phyloP scores from a whole-genome alignment of 2,329 filamentous ascomycete species.

The Thelonectria discophora region DNA sequence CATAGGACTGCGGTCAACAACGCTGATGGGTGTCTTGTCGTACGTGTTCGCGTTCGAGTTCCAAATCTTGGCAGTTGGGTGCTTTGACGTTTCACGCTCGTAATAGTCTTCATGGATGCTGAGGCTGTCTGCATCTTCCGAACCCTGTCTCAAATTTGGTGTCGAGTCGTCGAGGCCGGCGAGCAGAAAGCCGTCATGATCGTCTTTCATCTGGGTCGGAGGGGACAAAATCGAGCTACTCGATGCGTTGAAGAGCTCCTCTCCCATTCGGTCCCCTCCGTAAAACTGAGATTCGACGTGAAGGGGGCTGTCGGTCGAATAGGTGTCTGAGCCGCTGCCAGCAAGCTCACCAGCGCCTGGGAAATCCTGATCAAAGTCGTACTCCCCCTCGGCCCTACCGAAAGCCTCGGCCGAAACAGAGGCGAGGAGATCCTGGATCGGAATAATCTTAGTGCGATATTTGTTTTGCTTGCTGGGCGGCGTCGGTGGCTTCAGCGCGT shows the following conservation, averaged over 20 bases:
- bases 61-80: conserved; percentile 80
- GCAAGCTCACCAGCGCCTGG: conserved; percentile 61
- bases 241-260: conserved; percentile 60
- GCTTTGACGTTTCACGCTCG: conserved; percentile 65
- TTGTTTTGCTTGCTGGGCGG: conserved; percentile 84
- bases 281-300: conserved; percentile 59
- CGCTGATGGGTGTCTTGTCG: conserved; percentile 68
- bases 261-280: conserved; percentile 52
- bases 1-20: conserved; percentile 74
- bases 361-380: conserved; percentile 71
- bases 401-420: conserved; percentile 92
- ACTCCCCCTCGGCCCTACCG: conserved; percentile 66
- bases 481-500: conserved; percentile 82
- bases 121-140: conserved; percentile 69
- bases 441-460: conserved; percentile 87
- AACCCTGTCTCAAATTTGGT: conserved; percentile 39
- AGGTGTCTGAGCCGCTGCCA: conserved; percentile 47
- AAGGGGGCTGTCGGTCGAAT: conserved; percentile 48
- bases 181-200: conserved; percentile 49
- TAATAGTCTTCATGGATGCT: conserved; percentile 84
- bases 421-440: conserved; percentile 85
- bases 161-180: conserved; percentile 43
- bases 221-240: conserved; percentile 45
- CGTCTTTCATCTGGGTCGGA: conserved; percentile 47
- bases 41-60: conserved; percentile 81